These are phyloP conservation scores for Paracorniculantispora psalliotae DNA, from an alignment of 2,329 filamentous ascomycete species.

Conservation along the genomic window DNA sequence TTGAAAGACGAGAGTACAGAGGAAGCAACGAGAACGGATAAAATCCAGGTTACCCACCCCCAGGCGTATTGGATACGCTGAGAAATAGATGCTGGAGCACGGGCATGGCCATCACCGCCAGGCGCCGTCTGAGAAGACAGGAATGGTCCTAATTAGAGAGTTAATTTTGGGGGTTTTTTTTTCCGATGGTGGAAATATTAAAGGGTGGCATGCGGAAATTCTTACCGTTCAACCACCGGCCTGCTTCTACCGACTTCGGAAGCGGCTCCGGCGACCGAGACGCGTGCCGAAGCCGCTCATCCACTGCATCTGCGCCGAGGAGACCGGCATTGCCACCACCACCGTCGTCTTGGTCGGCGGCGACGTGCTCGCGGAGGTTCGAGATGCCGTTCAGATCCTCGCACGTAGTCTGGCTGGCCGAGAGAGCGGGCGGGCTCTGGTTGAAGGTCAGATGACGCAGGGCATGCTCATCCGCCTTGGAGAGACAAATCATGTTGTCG, in stretches of 20 bases:
- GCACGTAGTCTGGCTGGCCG: constrained; percentile 45
- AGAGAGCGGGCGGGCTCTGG: constrained; percentile 47
- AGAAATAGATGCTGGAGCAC: constrained; percentile 25
- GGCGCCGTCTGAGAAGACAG: constrained; percentile 27
- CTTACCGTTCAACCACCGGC: constrained; percentile 28
- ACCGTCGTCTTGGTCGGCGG: constrained; percentile 30
- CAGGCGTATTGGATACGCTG: constrained; percentile 28
- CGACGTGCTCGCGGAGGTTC: constrained; percentile 43
- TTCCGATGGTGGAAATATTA: too few relatives aligned
- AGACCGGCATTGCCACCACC: constrained; percentile 23
- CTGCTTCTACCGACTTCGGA: constrained; percentile 21
- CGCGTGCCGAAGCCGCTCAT: constrained; percentile 23
- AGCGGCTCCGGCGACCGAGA: constrained; percentile 18
- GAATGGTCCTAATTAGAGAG: constrained; percentile 22
- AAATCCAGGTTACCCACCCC: constrained; percentile 38
- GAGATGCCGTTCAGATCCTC: constrained; percentile 52
- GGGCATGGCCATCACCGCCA: constrained; percentile 39
- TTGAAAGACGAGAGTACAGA: constrained; percentile 23
- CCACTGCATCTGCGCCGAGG: constrained; percentile 17
- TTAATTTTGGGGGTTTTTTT: neutral
- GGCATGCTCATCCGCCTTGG: constrained; percentile 46
- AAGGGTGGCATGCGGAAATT: too few relatives aligned
- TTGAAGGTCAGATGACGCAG: constrained; percentile 47
- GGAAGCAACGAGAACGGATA: constrained; percentile 37
- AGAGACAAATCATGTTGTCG: constrained; percentile 49